These are phyloP conservation scores for Linum trigynum DNA, from an alignment of 345 rosid genomes.

Conservation along the genomic window DNA sequence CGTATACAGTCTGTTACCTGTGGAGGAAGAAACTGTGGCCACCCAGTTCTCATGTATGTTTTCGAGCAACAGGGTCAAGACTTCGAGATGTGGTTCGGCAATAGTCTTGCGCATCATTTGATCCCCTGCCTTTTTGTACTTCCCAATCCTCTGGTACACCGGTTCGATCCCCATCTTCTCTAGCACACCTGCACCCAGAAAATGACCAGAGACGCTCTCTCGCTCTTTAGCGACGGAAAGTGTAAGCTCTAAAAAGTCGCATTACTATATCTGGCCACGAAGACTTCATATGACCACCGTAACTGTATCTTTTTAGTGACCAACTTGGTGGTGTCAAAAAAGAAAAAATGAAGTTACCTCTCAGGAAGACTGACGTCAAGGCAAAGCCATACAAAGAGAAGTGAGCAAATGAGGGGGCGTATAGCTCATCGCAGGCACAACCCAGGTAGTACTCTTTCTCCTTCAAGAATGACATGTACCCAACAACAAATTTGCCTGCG, in stretches of 20 bases:
- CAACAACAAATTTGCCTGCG: constrained; percentile 77
- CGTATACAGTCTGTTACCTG: constrained; percentile 38
- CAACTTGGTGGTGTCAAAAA: too few relatives aligned
- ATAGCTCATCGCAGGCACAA: constrained; percentile 75
- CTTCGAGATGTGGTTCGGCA: constrained; percentile 87
- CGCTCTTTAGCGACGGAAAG: not conserved
- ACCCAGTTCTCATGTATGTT: constrained; percentile 80
- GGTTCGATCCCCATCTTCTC: constrained; percentile 89
- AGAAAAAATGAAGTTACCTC: constrained; percentile 39
- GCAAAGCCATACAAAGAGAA: constrained; percentile 79
- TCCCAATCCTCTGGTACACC: constrained; percentile 81
- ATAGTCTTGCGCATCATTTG: constrained; percentile 68
- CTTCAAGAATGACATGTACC: constrained; percentile 64
- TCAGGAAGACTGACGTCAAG: constrained; percentile 74
- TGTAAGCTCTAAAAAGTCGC: too few relatives aligned
- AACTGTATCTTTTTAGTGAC: too few relatives aligned
- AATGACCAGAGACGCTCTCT: too few relatives aligned
- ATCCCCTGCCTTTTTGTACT: constrained; percentile 93
- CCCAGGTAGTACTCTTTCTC: constrained; percentile 89
- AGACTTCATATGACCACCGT: too few relatives aligned
- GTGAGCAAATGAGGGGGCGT: constrained; percentile 89
- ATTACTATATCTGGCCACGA: too few relatives aligned
- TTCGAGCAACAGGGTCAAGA: constrained; percentile 79
- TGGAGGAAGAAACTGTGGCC: constrained; percentile 61
- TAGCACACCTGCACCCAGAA: constrained; percentile 50